A percentile compares a stretch with the other conserved stretches of the same genome.
These are phyloP conservation scores for Ophiocordyceps robertsii DNA, from an alignment of 2,329 filamentous ascomycete species.

Conservation along the genomic window DNA sequence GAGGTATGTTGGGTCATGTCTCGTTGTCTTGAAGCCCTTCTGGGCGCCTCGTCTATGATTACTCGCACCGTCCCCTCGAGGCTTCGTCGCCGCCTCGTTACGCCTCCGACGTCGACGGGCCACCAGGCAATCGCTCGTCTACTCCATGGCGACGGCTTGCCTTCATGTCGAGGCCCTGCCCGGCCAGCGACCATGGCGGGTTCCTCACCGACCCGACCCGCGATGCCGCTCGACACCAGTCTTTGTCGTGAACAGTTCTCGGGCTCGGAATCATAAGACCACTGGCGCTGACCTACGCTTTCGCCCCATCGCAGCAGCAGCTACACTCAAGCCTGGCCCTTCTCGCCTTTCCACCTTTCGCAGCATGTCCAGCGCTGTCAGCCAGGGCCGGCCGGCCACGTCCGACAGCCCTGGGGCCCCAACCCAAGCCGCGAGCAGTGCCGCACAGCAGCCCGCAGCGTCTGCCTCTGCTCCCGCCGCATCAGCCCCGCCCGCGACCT, in stretches of 20 bases:
- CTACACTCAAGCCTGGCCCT: not conserved
- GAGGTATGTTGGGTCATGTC: not conserved
- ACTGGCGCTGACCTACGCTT: not conserved
- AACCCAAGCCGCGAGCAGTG: not conserved
- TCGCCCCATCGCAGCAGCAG: not conserved
- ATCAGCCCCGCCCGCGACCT: not conserved
- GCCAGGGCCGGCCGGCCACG: not conserved
- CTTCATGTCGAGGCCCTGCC: not conserved
- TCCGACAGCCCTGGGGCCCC: not conserved
- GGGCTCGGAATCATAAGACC: not conserved
- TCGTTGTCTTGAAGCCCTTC: not conserved
- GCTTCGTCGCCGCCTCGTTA: not conserved
- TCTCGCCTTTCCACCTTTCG: not conserved
- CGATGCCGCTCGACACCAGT: not conserved
- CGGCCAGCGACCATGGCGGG: not conserved
- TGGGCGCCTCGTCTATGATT: not conserved
- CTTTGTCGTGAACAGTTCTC: not conserved
- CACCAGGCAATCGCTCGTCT: not conserved
- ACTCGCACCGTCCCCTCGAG: not conserved
- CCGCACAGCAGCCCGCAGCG: not conserved
- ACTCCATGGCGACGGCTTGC: not conserved
- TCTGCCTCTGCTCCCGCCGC: not conserved
- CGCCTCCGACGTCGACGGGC: not conserved
- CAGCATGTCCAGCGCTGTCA: not conserved
- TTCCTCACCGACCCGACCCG: not conserved